Evolutionary conservation across 2,329 filamentous ascomycete genomes (phyloP).

Genomic region (Thielaviopsis punctulata): DNA sequence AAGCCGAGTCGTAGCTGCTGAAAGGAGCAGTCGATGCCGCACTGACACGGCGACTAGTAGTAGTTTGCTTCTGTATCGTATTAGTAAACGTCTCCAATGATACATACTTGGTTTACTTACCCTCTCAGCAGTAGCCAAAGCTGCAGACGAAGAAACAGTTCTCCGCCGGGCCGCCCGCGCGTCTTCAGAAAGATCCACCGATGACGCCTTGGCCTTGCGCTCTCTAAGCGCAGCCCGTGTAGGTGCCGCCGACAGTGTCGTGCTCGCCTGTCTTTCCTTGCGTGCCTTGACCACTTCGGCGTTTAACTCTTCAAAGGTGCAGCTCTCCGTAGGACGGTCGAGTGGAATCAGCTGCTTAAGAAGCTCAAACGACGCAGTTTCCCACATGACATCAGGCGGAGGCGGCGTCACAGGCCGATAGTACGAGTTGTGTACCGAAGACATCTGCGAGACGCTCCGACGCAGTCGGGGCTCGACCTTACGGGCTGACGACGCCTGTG

Average conservation of each 20-base stretch:
- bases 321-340: slow-evolving; percentile 59
- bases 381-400: slow-evolving; percentile 71
- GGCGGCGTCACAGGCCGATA: slow-evolving; percentile 43
- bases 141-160: slow-evolving; percentile 29
- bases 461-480: slow-evolving; percentile 52
- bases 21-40: slow-evolving; percentile 23
- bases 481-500: slow-evolving; percentile 72
- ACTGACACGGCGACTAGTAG: slow-evolving; percentile 30
- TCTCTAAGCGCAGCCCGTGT: slow-evolving; percentile 55
- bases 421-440: slow-evolving; percentile 20
- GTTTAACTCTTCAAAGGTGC: slow-evolving; percentile 60
- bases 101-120: slow-evolving; percentile 14
- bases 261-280: slow-evolving; percentile 44
- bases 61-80: background rate
- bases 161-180: slow-evolving; percentile 34
- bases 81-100: background rate
- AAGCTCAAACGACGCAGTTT: slow-evolving; percentile 65
- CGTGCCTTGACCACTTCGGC: slow-evolving; percentile 45
- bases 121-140: slow-evolving; percentile 22
- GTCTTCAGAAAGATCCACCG: slow-evolving; percentile 31
- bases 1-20: background rate
- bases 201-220: slow-evolving; percentile 43
- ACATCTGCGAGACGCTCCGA: slow-evolving; percentile 36
- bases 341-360: slow-evolving; percentile 66
- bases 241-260: slow-evolving; percentile 17